Evolutionary conservation across 164 flowering plant genomes (phyloP).

Genomic region (Annona squamosa): DNA sequence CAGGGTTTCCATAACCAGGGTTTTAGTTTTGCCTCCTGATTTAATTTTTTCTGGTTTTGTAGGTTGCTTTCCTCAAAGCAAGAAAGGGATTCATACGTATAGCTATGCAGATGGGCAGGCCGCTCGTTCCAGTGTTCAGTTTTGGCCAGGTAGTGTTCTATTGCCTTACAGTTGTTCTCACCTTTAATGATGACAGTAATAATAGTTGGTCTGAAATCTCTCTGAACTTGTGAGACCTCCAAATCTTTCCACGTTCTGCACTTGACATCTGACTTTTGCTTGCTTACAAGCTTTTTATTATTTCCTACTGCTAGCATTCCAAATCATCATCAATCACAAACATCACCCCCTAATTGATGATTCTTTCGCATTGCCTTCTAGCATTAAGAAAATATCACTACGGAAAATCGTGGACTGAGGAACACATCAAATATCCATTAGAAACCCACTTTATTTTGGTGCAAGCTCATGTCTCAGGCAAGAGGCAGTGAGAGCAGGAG

Average conservation of each 20-base stretch:
- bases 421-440: not conserved
- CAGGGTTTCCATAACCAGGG: not conserved
- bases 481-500: not conserved
- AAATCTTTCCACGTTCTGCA: too few relatives aligned
- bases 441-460: not conserved
- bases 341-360: not conserved
- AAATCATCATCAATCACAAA: too few relatives aligned
- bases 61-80: slow-evolving; percentile 65
- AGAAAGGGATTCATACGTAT: slow-evolving; percentile 90
- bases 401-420: not conserved
- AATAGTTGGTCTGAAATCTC: too few relatives aligned
- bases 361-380: not conserved
- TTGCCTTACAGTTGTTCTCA: not conserved
- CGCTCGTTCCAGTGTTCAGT: slow-evolving; percentile 86
- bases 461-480: not conserved
- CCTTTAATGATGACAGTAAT: not conserved
- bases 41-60: slow-evolving; percentile 2
- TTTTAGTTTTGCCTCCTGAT: not conserved
- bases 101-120: slow-evolving; percentile 72
- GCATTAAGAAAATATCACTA: not conserved
- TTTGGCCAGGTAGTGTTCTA: slow-evolving; percentile 69
- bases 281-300: not conserved
- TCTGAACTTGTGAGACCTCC: too few relatives aligned
- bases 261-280: too few relatives aligned
- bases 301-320: not conserved